Evolutionary conservation across 257 asterid species (phyloP).

Genomic region (Primulina eburnea): DNA sequence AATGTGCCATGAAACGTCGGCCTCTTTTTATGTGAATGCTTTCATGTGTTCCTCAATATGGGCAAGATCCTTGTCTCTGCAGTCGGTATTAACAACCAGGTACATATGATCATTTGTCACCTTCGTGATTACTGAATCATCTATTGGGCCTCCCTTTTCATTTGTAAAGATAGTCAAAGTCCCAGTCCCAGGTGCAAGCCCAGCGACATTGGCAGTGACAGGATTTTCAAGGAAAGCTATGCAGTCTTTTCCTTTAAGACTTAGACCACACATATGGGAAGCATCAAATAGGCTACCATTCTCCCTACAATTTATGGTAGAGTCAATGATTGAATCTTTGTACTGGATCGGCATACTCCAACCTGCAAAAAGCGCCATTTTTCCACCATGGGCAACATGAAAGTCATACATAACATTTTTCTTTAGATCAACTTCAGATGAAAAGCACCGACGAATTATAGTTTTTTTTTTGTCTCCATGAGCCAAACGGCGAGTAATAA

Average conservation of each 20-base stretch:
- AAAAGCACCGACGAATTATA: slow-evolving; percentile 67
- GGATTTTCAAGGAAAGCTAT: slow-evolving; percentile 89
- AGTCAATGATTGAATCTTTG: slow-evolving; percentile 96
- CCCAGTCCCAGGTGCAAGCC: slow-evolving; percentile 91
- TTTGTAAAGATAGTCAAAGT: slow-evolving; percentile 84
- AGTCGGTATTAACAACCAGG: slow-evolving; percentile 95
- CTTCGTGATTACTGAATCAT: slow-evolving; percentile 90
- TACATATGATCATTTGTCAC: slow-evolving; percentile 79
- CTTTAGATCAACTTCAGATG: slow-evolving; percentile 90
- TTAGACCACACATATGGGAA: slow-evolving; percentile 96
- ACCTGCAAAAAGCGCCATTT: slow-evolving; percentile 99
- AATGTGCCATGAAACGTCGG: slow-evolving; percentile 96
- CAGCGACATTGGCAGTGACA: slow-evolving; percentile 89
- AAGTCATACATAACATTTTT: slow-evolving; percentile 88
- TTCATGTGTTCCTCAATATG: slow-evolving; percentile 98
- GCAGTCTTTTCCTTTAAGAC: slow-evolving; percentile 89
- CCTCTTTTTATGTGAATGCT: slow-evolving; percentile 79
- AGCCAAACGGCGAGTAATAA: too few species aligned
- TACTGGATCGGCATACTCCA: slow-evolving; percentile 99
- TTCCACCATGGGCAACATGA: slow-evolving; percentile 92
- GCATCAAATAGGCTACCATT: slow-evolving; percentile 95
- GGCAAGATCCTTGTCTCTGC: slow-evolving; percentile 96
- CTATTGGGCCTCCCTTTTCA: slow-evolving; percentile 97
- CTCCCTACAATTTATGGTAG: slow-evolving; percentile 90
- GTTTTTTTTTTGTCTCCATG: too few species aligned